Evolutionary conservation across 2,329 filamentous ascomycete species (phyloP), one percentile per base, ranked within the genome.

Genomic region (Claviceps quebecensis): DNA sequence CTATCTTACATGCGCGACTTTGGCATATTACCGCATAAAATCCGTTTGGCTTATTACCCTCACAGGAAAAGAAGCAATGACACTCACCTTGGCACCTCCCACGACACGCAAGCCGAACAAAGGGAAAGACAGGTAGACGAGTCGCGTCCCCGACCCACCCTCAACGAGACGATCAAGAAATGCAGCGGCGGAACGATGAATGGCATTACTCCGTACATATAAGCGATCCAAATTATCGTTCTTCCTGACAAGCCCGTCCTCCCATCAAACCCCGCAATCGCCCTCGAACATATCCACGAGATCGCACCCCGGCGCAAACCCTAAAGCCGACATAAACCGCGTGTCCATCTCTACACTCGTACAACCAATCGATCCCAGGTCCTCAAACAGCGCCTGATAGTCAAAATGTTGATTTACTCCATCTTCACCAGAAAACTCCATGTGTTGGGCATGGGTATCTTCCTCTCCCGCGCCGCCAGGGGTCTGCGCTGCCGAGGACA

Each of bases 301-400:
- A 52, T 80, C 78, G 37, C 76, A 74, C 26, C 80, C 80, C 0
- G 80, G 80, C 1, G 75, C 78, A 60, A 83, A 82, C 0, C 81
- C 81, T 19, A 84, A 67, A 57, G 84, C 84, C 45, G 78, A 73
- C 79, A 84, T 81, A 58, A 84, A 83, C 55, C 81, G 77, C 2
- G 77, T 71, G 55, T 82, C 78, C 13, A 73, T 70, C 26, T 77
- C 75, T 45, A 77, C 65, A 50, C 75, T 73, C 0, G 67, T 65
- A 56, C 69, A 72, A 53, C 76, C 73, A 41, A 74, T 70, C n/a
- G 72, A 72, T 17, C 71, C 71, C 29, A 77, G 65, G 50, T 76
- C 73, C 50, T 76, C 73, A 45, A 76, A 60, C n/a, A 76, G 69
- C 2, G 73, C 70, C 48, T 76, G 73, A 56, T 76, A 75, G 54